Evolutionary conservation across 2,329 filamentous ascomycete species (phyloP).

Genomic region (Xylariaceae sp.): DNA sequence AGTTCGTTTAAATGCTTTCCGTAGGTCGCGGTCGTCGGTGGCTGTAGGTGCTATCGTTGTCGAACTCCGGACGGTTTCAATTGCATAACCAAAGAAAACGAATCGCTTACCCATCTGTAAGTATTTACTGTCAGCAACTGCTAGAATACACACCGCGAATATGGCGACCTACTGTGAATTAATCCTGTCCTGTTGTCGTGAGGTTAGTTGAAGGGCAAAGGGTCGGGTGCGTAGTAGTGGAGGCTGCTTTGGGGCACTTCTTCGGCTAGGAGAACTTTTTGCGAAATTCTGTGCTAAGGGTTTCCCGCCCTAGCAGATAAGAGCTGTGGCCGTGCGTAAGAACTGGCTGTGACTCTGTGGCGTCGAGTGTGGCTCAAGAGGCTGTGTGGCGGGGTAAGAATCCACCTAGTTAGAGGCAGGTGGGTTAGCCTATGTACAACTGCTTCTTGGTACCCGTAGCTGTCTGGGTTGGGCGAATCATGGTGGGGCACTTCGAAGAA

Average conservation of each 20-base stretch:
- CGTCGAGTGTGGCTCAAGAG: constrained; percentile 10
- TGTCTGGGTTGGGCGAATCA: constrained; percentile 29
- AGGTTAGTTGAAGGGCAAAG: constrained; percentile 39
- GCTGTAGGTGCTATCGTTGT: constrained; percentile 9
- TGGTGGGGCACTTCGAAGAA: constrained; percentile 24
- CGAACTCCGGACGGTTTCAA: constrained; percentile 9
- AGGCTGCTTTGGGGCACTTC: constrained; percentile 33
- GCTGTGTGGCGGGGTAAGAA: constrained; percentile 3
- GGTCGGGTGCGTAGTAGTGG: constrained; percentile 35
- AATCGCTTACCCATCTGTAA: constrained; percentile 43
- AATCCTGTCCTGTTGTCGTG: constrained; percentile 53
- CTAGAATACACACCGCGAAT: constrained; percentile 1
- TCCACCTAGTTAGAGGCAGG: background rate
- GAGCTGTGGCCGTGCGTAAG: constrained; percentile 31
- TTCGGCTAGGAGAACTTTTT: constrained; percentile 41
- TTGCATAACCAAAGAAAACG: constrained; percentile 32
- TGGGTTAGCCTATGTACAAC: no score
- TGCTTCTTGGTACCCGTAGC: no score
- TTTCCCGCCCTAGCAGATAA: constrained; percentile 41
- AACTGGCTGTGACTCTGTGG: constrained; percentile 1
- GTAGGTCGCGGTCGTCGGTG: background rate
- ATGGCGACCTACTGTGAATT: constrained; percentile 56
- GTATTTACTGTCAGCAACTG: constrained; percentile 32
- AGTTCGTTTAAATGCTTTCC: background rate
- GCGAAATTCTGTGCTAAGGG: constrained; percentile 43